Evolutionary conservation across 2,329 filamentous ascomycete genomes (phyloP), one percentile per base, ranked within the genome.

Genomic region (Fusarium luffae): DNA sequence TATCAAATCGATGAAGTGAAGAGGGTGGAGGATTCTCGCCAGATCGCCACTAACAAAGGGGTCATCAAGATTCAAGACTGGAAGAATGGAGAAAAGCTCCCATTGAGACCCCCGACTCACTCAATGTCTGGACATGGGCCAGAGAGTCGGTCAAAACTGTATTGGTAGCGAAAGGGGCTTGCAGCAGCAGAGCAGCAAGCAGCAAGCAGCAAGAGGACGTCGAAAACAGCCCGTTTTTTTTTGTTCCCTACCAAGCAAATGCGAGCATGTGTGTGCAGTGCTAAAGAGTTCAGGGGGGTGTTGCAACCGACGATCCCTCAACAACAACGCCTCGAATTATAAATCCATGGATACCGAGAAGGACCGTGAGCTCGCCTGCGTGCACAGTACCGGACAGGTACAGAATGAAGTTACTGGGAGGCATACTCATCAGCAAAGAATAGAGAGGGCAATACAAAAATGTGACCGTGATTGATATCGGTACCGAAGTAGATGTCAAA

Each of bases 261-360:
- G 59, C 28, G 43, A 37, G 34, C 34, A n/a, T 42, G 37, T 54
- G 61, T 60, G 65, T 69, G 62, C 46, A 49, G 65, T 69, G 62
- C 46, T 54, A 46, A 60, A 64, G 50, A 68, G 65, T 65, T 65
- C 59, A 61, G 66, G 64, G 65, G 56, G 50, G 67, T 70, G 62
- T 67, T 59, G 57, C 57, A 67, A 37, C 62, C 49, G 21, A 55
- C 66, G 66, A 70, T 70, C 56, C 42, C 49, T 70, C 67, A 50
- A 69, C 52, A 55, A 62, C 52, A 55, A 62, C 52, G 43, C 49
- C 54, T 55, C 27, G 37, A 66, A 59, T 66, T 54, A 49, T 66
- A 54, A 55, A 58, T 59, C 57, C 41, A 46, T 34, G 23, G 34
- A 32, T 32, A 44, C 48, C 40, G 66, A 28, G 46, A 57, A 52